Evolutionary conservation across 495 filamentous ascomycete species (phyloP), one percentile per base, ranked within the genome.

Genomic region (Hypomontagnella monticulosa): DNA sequence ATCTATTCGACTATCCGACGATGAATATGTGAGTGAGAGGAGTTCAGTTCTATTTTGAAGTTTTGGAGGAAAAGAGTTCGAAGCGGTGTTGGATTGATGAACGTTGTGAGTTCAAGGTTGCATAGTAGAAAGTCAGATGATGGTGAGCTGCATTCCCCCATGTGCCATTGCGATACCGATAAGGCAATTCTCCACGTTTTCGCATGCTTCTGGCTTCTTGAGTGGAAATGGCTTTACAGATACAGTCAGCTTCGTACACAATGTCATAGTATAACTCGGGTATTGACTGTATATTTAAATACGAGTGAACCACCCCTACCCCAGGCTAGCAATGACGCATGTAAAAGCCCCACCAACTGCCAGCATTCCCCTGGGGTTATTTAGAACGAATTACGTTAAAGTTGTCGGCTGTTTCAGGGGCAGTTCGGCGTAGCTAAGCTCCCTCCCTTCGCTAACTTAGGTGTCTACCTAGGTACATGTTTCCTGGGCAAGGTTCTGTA

Each of bases 251-350:
- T 3, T 33, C 42, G 3, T 43, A 5, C 18, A n/a, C 14, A 41
- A 12, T 36, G 15, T 32, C 41, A 43, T 32, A 19, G 27, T 40
- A 23, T 20, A 14, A n/a, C 1, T 12, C 51, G 51, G 51, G 32
- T 43, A 42, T 14, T 42, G 36, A 43, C 51, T 23, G 53, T 56
- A 4, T 3, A 3, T 56, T 56, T 56, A 19, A 19, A 27, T 8
- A 18, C 1, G 14, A 19, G 23, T 27, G 23, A 6, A 27, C 23
- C 23, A 27, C 23, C 23, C 23, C 23, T 27, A 27, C 23, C 23
- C 6, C 23, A 19, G 51, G 44, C 11, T 19, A 41, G 27, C 62
- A 59, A 66, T 66, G 62, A 66, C 62, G 62, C 63, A 67, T 44
- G 36, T 38, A 10, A 27, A 56, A 27, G 23, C 63, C 57, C 57